phyloP scores from a whole-genome alignment of 169 alveolate genomes.

The Plasmodium gonderi region DNA sequence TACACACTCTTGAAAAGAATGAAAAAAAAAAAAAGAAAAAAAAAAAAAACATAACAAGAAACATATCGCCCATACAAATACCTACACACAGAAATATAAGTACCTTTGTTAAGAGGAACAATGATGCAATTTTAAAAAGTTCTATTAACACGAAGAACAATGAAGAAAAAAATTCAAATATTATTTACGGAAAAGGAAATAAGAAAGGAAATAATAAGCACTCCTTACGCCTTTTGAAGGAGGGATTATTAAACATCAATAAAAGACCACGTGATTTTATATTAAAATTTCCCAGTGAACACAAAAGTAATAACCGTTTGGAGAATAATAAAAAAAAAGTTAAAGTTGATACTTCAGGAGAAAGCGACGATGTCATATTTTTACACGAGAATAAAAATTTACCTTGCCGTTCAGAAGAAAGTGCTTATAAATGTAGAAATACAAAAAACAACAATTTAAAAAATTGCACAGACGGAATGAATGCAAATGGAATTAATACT shows the following conservation, averaged over 20 bases:
- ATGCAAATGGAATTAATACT: neutral
- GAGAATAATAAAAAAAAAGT: constrained; percentile 1
- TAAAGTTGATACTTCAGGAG: neutral
- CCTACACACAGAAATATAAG: neutral
- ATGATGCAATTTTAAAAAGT: neutral
- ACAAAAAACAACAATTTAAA: neutral
- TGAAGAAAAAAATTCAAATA: neutral
- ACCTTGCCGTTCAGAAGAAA: constrained; percentile 11
- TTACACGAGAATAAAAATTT: neutral
- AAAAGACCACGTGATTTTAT: neutral
- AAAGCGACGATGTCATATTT: neutral
- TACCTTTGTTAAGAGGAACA: neutral
- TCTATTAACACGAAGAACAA: neutral
- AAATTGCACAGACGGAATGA: neutral
- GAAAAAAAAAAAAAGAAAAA: neutral
- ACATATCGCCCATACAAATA: neutral
- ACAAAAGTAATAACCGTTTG: neutral
- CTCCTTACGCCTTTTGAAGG: neutral
- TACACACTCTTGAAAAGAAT: neutral
- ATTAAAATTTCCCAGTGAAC: neutral
- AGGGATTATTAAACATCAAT: neutral
- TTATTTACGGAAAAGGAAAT: neutral
- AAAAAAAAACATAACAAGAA: too few species aligned
- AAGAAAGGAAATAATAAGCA: neutral
- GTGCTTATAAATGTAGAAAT: neutral